Percentiles rank a stretch among this genome's conserved stretches.
Evolutionary conservation across 176 grass and related monocot species (phyloP).

Genomic region (Aegilops bicornis): DNA sequence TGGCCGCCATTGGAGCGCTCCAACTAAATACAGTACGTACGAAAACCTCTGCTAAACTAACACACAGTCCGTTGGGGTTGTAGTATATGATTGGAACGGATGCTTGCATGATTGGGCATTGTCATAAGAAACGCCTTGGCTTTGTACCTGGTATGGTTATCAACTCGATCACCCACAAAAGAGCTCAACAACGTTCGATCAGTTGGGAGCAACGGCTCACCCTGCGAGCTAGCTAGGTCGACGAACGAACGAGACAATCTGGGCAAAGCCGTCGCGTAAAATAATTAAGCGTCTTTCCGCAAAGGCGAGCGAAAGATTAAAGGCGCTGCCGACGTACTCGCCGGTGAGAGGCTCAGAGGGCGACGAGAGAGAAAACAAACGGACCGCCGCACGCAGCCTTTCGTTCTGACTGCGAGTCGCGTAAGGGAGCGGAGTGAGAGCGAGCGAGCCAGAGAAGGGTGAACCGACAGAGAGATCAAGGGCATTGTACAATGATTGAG

Average conservation of each 20-base stretch:
- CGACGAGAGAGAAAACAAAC: neutral
- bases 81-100: neutral
- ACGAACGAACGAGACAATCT: neutral
- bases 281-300: neutral
- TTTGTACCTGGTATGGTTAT: neutral
- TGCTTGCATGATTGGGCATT: neutral
- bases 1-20: neutral
- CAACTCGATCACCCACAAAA: neutral
- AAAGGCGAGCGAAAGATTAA: neutral
- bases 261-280: neutral
- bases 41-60: neutral
- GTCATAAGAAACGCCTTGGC: neutral
- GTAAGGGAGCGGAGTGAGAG: no score
- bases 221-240: neutral
- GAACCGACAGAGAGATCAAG: neutral
- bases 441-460: neutral
- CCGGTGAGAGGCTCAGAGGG: neutral
- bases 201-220: neutral
- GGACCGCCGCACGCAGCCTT: neutral
- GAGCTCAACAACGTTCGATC: constrained; percentile 1
- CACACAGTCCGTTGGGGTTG: neutral
- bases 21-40: neutral
- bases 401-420: neutral
- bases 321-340: neutral
- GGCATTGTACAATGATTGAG: no score